A percentile compares a stretch with the other conserved stretches of the same genome.
Conservation (phyloP, 805 yeast genomes). For the Suhomyces vadensis region DNA sequence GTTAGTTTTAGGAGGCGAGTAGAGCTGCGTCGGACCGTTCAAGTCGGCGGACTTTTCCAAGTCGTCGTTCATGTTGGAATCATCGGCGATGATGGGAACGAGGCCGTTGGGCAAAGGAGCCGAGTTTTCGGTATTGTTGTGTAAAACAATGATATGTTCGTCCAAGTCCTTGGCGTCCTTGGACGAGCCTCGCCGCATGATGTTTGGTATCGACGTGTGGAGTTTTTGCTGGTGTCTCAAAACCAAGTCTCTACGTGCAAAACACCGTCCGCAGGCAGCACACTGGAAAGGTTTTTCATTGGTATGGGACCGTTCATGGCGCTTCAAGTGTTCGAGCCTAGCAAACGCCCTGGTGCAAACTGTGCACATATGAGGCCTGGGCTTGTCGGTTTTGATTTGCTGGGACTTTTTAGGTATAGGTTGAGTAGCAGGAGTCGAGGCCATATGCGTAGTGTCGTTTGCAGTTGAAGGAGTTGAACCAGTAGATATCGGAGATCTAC, state of each 20-base stretch:
- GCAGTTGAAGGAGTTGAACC: constrained; percentile 13
- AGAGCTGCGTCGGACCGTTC: constrained; percentile 13
- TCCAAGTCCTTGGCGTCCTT: constrained; percentile 31
- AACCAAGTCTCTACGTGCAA: constrained; percentile 86
- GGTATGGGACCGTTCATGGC: constrained; percentile 89
- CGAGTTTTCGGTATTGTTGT: constrained; percentile 52
- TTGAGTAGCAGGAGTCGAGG: constrained; percentile 31
- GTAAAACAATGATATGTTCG: constrained; percentile 53
- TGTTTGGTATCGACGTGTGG: constrained; percentile 57
- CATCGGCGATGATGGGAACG: constrained; percentile 5
- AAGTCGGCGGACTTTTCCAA: constrained; percentile 3
- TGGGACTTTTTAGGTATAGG: constrained; percentile 88
- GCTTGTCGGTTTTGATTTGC: constrained; percentile 84
- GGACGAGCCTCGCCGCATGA: constrained; percentile 33
- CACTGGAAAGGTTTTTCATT: constrained; percentile 92
- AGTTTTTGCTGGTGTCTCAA: constrained; percentile 93
- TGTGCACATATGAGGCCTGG: constrained; percentile 87
- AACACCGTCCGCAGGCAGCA: constrained; percentile 93
- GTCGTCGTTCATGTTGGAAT: constrained; percentile 2
- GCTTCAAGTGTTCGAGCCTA: constrained; percentile 86
- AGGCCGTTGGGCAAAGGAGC: constrained; percentile 43
- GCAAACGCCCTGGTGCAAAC: constrained; percentile 96
- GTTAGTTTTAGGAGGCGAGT: constrained; percentile 16
- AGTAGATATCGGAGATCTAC: constrained; percentile 13
- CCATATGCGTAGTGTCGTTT: not conserved